These are phyloP conservation scores for Penicillium sp. DNA, from an alignment of 2,329 filamentous ascomycete genomes.

Conservation along the genomic window DNA sequence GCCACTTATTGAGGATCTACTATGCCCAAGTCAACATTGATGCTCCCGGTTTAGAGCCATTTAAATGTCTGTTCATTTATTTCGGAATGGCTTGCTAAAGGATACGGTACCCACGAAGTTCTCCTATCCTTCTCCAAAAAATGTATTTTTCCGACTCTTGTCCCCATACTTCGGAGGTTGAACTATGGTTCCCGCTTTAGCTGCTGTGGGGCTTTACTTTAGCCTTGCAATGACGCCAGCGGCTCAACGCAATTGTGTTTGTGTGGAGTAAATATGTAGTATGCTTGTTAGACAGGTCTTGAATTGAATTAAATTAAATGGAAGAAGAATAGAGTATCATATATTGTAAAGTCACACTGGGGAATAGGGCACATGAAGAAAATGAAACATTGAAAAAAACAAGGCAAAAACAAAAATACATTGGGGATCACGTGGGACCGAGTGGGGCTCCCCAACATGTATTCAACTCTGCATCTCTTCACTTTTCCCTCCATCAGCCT, in stretches of 20 bases:
- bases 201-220: conserved; percentile 15
- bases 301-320: neutral
- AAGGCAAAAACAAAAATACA: conserved; percentile 7
- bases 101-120: neutral
- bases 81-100: neutral
- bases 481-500: conserved; percentile 9
- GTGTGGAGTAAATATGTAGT: neutral
- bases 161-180: neutral
- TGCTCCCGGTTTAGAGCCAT: no score
- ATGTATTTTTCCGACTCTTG: neutral
- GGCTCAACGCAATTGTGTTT: neutral
- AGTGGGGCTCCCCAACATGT: conserved; percentile 37
- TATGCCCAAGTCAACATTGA: no score
- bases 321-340: neutral
- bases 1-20: no score
- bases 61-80: neutral
- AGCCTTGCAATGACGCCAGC: conserved; percentile 13
- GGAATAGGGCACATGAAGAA: neutral
- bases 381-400: neutral
- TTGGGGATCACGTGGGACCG: conserved; percentile 33
- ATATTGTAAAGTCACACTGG: neutral
- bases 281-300: no score
- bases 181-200: conserved; percentile 14
- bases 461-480: conserved; percentile 20
- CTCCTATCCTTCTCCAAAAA: neutral